phyloP scores from a whole-genome alignment of 2,329 filamentous ascomycete species.

The Amauroascus niger region DNA sequence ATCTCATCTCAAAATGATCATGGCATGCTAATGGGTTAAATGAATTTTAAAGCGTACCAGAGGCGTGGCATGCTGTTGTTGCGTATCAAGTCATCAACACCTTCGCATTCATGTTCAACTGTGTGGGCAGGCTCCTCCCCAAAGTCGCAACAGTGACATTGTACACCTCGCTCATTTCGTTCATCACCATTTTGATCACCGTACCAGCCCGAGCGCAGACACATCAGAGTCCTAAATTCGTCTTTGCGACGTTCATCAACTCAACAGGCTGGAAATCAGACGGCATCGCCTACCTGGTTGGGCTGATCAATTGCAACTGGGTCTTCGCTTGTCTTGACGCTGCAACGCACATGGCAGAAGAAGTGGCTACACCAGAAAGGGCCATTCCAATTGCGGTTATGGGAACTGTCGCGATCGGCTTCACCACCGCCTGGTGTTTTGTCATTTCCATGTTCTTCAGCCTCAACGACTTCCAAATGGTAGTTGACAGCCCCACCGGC shows the following conservation, averaged over 20 bases:
- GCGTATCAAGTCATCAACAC: conserved; percentile 41
- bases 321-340: conserved; percentile 44
- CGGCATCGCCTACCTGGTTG: conserved; percentile 45
- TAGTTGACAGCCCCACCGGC: conserved; percentile 34
- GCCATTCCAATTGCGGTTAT: conserved; percentile 45
- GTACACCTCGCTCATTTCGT: conserved; percentile 41
- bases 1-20: not conserved
- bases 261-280: conserved; percentile 41
- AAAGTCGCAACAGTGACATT: conserved; percentile 37
- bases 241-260: conserved; percentile 46
- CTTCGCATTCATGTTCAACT: conserved; percentile 43
- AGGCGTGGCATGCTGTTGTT: conserved; percentile 34
- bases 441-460: conserved; percentile 44
- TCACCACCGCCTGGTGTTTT: conserved; percentile 42
- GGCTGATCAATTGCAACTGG: conserved; percentile 45
- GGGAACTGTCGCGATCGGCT: conserved; percentile 42
- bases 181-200: conserved; percentile 41
- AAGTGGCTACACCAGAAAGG: conserved; percentile 39
- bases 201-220: conserved; percentile 38
- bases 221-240: conserved; percentile 40
- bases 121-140: conserved; percentile 31
- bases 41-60: conserved; percentile 22
- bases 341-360: conserved; percentile 44
- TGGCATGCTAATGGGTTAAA: conserved; percentile 11
- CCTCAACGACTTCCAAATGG: conserved; percentile 36